phyloP scores from a whole-genome alignment of 441 rosid species.

The Gossypium trilobum region DNA sequence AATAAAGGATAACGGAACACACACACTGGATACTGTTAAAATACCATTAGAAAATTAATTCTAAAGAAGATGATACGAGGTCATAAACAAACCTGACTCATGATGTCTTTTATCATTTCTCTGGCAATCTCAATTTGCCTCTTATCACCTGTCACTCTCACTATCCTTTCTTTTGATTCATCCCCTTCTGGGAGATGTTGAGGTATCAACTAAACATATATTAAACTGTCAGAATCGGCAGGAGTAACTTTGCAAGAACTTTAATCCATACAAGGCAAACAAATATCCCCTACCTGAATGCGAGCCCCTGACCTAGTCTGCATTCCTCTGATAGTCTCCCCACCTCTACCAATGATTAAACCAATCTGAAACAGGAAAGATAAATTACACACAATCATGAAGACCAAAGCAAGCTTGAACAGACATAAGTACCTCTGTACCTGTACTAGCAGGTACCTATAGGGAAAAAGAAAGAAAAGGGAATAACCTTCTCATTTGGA shows the following conservation, averaged over 20 bases:
- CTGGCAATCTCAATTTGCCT: conserved; percentile 72
- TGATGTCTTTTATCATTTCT: conserved; percentile 71
- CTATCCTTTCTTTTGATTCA: conserved; percentile 76
- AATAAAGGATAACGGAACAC: not conserved
- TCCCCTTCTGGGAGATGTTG: conserved; percentile 84
- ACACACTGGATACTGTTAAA: not conserved
- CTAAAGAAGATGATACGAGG: not conserved
- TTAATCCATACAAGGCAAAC: conserved; percentile 5
- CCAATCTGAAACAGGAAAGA: conserved; percentile 49
- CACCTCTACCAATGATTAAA: conserved; percentile 83
- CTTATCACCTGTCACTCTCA: conserved; percentile 75
- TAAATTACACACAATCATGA: not conserved
- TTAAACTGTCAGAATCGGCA: conserved; percentile 13
- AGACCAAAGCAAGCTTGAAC: not conserved
- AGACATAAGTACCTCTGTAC: not conserved
- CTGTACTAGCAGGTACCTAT: not conserved
- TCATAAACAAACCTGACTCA: conserved; percentile 64
- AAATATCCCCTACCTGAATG: conserved; percentile 64
- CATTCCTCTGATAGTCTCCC: conserved; percentile 78
- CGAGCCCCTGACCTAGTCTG: conserved; percentile 91
- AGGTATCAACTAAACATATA: conserved; percentile 62
- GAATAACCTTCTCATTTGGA: conserved; percentile 76
- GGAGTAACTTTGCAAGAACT: not conserved
- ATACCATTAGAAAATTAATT: not conserved
- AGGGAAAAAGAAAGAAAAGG: not conserved